Conservation (phyloP, 768 basidiomycete species). For the Hebeloma cylindrosporum region DNA sequence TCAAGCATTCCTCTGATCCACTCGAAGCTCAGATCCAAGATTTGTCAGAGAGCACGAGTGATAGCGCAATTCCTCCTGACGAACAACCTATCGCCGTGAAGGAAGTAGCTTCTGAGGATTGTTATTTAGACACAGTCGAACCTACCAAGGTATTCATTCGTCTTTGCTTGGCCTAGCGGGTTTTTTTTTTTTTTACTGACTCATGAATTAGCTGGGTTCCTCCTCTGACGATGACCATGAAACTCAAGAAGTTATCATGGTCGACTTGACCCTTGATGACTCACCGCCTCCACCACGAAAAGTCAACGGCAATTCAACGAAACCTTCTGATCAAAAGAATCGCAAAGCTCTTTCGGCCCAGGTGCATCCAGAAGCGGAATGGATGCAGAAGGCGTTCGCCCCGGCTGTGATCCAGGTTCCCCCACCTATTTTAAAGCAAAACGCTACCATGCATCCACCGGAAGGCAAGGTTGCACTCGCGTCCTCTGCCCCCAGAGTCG, state of each 20-base stretch:
- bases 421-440: not conserved
- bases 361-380: too few relatives aligned
- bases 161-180: too few relatives aligned
- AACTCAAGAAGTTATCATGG: conserved; percentile 28
- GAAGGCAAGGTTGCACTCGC: not conserved
- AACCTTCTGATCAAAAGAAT: not conserved
- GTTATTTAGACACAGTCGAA: not conserved
- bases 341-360: too few relatives aligned
- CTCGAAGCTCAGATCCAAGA: not conserved
- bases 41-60: too few relatives aligned
- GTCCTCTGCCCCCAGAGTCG: too few relatives aligned
- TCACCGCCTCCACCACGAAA: conserved; percentile 5
- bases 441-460: not conserved
- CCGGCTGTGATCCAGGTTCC: too few relatives aligned
- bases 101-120: not conserved
- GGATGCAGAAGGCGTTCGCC: too few relatives aligned
- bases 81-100: not conserved
- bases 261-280: conserved; percentile 45
- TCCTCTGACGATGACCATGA: not conserved
- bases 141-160: conserved; percentile 6
- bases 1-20: conserved; percentile 7
- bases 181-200: not conserved
- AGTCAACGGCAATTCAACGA: not conserved
- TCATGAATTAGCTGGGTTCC: not conserved
- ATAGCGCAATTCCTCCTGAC: too few relatives aligned